These are phyloP conservation scores for Talaromyces sp. DNA, from an alignment of 2,329 filamentous ascomycete genomes.

Conservation along the genomic window DNA sequence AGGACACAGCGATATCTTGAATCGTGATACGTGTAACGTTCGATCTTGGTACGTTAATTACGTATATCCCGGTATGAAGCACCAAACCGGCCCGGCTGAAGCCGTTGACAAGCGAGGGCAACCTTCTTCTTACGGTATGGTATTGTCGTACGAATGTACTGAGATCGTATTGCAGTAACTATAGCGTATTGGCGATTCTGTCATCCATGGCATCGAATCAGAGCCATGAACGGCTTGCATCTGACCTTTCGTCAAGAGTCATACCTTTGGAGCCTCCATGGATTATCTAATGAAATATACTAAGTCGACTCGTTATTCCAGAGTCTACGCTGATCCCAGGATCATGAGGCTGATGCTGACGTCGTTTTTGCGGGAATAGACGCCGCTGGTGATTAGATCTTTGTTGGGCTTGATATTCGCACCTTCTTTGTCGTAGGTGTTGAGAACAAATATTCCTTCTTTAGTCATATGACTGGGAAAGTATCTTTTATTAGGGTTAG, in stretches of 20 bases:
- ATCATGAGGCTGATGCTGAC: constrained; percentile 1
- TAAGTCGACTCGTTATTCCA: background rate
- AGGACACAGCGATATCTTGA: background rate
- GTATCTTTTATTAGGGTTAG: too few species aligned
- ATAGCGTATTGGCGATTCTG: background rate
- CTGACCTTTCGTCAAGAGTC: background rate
- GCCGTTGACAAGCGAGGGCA: constrained; percentile 5
- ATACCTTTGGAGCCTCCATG: background rate
- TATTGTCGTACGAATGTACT: background rate
- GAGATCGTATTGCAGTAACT: background rate
- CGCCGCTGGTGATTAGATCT: background rate
- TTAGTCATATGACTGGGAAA: background rate
- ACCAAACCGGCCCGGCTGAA: constrained; percentile 7
- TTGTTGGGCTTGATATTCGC: background rate
- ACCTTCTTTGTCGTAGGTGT: background rate
- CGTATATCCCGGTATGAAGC: background rate
- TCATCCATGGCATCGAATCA: background rate
- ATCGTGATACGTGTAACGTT: background rate
- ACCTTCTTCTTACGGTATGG: background rate
- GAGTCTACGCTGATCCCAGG: background rate
- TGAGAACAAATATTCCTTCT: background rate
- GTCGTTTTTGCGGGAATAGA: background rate
- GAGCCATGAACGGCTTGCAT: background rate
- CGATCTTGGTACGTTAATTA: background rate
- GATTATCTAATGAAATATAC: background rate